These are phyloP conservation scores for Russula sp. DNA, from an alignment of 768 basidiomycete genomes.

Conservation along the genomic window DNA sequence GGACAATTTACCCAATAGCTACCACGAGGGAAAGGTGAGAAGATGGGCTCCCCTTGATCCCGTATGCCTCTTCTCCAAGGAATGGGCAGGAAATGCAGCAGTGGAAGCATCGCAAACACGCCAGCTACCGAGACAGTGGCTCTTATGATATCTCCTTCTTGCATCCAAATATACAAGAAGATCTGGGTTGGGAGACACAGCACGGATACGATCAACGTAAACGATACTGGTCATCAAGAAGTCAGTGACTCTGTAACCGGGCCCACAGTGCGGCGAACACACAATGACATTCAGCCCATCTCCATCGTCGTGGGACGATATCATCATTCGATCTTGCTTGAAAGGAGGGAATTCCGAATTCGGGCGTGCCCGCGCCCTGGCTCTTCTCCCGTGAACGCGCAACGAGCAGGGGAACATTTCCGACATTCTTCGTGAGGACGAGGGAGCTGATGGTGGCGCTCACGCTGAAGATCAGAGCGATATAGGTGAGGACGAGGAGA, in stretches of 20 bases:
- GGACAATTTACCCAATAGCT: neutral
- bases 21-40: neutral
- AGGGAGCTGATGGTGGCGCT: slow-evolving; percentile 18
- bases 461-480: slow-evolving; percentile 18
- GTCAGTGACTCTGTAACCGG: neutral
- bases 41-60: neutral
- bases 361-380: neutral
- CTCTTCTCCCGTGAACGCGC: neutral
- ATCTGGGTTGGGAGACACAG: slow-evolving; percentile 12
- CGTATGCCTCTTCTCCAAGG: neutral
- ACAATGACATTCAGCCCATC: slow-evolving; percentile 15
- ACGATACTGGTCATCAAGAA: neutral
- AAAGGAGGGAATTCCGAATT: neutral
- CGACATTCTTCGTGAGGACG: slow-evolving; percentile 16
- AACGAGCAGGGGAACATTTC: slow-evolving; percentile 8
- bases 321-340: neutral
- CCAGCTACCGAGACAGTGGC: neutral
- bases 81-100: slow-evolving; percentile 14
- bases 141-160: neutral
- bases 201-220: slow-evolving; percentile 9
- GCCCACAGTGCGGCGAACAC: neutral
- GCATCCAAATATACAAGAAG: slow-evolving; percentile 15
- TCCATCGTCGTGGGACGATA: slow-evolving; percentile 1
- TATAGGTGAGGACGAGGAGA: slow-evolving; percentile 18
- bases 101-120: slow-evolving; percentile 13